These are phyloP conservation scores for Herpetospermum pedunculosum DNA, from an alignment of 306 rosid species.

Conservation along the genomic window DNA sequence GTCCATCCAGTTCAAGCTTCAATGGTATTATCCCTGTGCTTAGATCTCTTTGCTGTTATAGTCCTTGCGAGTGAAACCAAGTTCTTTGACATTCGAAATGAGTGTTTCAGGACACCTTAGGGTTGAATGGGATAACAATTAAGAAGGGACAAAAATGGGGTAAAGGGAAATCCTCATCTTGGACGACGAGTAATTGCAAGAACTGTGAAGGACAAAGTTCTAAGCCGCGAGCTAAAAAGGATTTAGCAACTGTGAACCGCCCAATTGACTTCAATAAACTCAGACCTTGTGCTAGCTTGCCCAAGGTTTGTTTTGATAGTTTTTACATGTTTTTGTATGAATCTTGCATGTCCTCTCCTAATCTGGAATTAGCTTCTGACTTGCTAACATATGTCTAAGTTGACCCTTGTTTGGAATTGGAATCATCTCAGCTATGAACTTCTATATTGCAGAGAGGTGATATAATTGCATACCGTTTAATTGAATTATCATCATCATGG, in stretches of 20 bases:
- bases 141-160: slow-evolving; percentile 91
- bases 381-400: not conserved
- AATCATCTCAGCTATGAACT: not conserved
- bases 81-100: slow-evolving; percentile 13
- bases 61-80: slow-evolving; percentile 1
- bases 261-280: slow-evolving; percentile 51
- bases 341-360: not conserved
- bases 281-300: slow-evolving; percentile 40
- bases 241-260: slow-evolving; percentile 10
- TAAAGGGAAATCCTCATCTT: slow-evolving; percentile 35
- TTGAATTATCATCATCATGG: slow-evolving; percentile 81
- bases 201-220: slow-evolving; percentile 26
- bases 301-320: slow-evolving; percentile 44
- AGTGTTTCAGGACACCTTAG: slow-evolving; percentile 48
- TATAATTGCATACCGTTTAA: slow-evolving; percentile 66
- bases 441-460: slow-evolving; percentile 52
- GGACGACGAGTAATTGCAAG: slow-evolving; percentile 25
- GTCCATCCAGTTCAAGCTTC: slow-evolving; percentile 31
- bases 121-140: slow-evolving; percentile 73
- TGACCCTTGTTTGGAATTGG: not conserved
- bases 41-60: not conserved
- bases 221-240: slow-evolving; percentile 20
- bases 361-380: not conserved
- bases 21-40: slow-evolving; percentile 25
- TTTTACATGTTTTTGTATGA: not conserved